Base-by-base conservation (phyloP, 768 basidiomycete genomes). In the Gloeopeniophorella convolvens region DNA sequence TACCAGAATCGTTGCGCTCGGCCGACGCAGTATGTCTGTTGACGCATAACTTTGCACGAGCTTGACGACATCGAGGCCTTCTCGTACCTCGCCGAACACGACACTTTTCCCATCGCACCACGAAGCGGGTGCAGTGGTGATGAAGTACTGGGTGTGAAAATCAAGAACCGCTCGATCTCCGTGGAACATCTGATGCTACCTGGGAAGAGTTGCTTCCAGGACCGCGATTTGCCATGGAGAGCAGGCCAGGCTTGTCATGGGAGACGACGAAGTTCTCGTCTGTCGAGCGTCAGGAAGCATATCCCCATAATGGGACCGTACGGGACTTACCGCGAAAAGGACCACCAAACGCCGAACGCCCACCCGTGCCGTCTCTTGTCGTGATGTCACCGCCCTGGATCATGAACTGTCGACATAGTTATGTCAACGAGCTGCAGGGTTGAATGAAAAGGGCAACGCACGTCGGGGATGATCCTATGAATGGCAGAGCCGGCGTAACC, bases 191-290 rank as follows among this genome's bases (percentile, higher is more conserved):
- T 15, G 23, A 1, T 57, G 70, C 47, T 45, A 81, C 78, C 65
- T 88, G 88, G 12, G 86, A 89, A 30, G 89, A 86, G 51, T 88
- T 89, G 32, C 86, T 88, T 68, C 85, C 78, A 1, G 72, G 71
- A 42, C 91, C 90, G 30, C 90, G 88, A 59, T 89, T 96, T 32
- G 94, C 94, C 87, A 89, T 89, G 34, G 84, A 85, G 55, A 90
- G 74, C 18, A 87, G 67, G 60, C 77, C 82, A 8, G 81, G 77
- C 60, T 75, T 78, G 58, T 68, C 66, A 65, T 89, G 88, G 54
- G 71, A 73, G 50, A 78, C 63, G 48, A 71, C 63, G 66, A 89
- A 89, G 70, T 81, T 88, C 69, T 89, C 84, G 53, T 86, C 84
- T 78, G 53, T 18, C 10, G 5, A 34, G 33, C 21, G 42, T 45